Percentiles rank a stretch among this genome's conserved stretches.
phyloP scores from a whole-genome alignment of 306 rosid species.

The Prunus mira region DNA sequence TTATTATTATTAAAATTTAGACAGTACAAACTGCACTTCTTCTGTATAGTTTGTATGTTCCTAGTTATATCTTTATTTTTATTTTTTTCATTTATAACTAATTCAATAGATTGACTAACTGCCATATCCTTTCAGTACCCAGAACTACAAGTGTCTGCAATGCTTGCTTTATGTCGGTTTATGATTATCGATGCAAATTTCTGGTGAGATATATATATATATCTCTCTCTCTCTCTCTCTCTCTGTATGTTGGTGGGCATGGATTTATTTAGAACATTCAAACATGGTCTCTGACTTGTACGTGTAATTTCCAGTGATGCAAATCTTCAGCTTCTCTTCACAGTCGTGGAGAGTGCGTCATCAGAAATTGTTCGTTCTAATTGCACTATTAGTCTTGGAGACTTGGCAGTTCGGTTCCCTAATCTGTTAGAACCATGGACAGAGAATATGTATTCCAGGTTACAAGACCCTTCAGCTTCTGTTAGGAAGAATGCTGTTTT shows the following conservation, averaged over 20 bases:
- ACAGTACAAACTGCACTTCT: neutral
- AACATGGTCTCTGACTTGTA: slow-evolving; percentile 17
- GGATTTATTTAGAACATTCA: neutral
- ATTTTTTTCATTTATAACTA: neutral
- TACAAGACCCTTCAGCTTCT: slow-evolving; percentile 66
- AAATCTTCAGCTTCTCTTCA: slow-evolving; percentile 95
- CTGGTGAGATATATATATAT: slow-evolving; percentile 55
- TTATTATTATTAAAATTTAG: neutral
- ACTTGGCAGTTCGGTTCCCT: slow-evolving; percentile 93
- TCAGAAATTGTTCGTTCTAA: slow-evolving; percentile 94
- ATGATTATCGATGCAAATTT: slow-evolving; percentile 89
- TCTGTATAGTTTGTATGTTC: neutral
- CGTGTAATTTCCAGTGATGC: slow-evolving; percentile 53
- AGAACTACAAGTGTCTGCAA: slow-evolving; percentile 88
- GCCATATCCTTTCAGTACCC: slow-evolving; percentile 59
- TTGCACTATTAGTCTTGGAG: slow-evolving; percentile 91
- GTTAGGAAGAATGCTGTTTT: slow-evolving; percentile 94
- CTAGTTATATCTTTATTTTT: neutral
- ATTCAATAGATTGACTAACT: slow-evolving; percentile 7
- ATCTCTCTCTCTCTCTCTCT: slow-evolving; percentile 11
- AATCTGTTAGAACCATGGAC: slow-evolving; percentile 97
- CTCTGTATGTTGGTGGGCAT: neutral
- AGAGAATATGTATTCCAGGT: slow-evolving; percentile 86
- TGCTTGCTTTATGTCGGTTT: slow-evolving; percentile 94
- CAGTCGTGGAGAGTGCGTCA: slow-evolving; percentile 71